Evolutionary conservation across 2,329 filamentous ascomycete genomes (phyloP).

Genomic region (Thielaviopsis ethacetica): DNA sequence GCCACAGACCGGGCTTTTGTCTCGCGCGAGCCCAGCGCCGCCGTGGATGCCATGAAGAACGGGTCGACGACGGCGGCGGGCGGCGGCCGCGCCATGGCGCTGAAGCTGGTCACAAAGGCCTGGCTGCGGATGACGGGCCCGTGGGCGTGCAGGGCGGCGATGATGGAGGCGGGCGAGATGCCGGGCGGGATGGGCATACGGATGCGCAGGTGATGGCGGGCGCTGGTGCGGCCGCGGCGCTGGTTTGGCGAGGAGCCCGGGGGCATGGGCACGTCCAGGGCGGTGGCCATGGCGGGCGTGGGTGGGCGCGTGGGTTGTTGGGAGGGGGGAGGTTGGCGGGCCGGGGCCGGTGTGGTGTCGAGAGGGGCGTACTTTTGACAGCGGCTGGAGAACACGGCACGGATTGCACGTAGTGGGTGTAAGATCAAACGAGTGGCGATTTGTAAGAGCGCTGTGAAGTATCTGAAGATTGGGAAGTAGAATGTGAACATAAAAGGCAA

Average conservation of each 20-base stretch:
- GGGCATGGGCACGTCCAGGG: slow-evolving; percentile 12
- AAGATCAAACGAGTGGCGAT: too few relatives aligned
- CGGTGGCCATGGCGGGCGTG: slow-evolving; percentile 17
- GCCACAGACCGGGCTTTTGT: slow-evolving; percentile 15
- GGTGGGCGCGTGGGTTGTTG: background rate
- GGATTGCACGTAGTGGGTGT: too few relatives aligned
- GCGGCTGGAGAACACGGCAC: too few relatives aligned
- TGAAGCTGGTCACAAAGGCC: slow-evolving; percentile 21
- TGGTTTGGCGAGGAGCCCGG: slow-evolving; percentile 14
- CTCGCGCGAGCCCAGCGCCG: slow-evolving; percentile 16
- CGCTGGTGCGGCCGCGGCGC: background rate
- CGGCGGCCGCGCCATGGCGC: slow-evolving; percentile 20
- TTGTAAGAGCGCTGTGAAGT: too few relatives aligned
- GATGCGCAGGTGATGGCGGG: slow-evolving; percentile 19
- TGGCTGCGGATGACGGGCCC: slow-evolving; percentile 27
- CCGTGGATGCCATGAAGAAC: slow-evolving; percentile 22
- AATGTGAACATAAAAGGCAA: too few relatives aligned
- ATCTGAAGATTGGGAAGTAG: too few relatives aligned
- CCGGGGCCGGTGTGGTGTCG: background rate
- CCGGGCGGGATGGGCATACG: slow-evolving; percentile 25
- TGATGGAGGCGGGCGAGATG: slow-evolving; percentile 22
- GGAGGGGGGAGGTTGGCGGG: background rate
- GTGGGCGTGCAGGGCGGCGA: slow-evolving; percentile 25
- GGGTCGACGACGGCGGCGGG: slow-evolving; percentile 23
- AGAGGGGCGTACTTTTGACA: too few relatives aligned